Conservation (phyloP, 2,329 filamentous ascomycete species). For the Zelopaecilomyces penicillatus region DNA sequence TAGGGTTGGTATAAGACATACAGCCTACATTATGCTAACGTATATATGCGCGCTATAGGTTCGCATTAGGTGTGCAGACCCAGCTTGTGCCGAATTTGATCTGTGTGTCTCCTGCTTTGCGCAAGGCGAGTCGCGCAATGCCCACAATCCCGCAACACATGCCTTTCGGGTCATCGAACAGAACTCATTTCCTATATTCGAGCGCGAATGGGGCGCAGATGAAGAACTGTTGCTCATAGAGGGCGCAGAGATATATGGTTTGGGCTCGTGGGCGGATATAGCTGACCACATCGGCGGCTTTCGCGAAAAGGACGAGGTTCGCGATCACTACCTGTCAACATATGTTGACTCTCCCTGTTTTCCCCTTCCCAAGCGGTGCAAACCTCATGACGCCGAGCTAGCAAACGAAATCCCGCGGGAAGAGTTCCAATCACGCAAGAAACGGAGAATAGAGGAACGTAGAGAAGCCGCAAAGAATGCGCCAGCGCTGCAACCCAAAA, state of each 20-base stretch:
- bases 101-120: conserved; percentile 94
- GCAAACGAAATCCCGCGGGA: conserved; percentile 78
- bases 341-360: conserved; percentile 80
- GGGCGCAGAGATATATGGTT: conserved; percentile 89
- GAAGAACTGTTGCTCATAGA: conserved; percentile 91
- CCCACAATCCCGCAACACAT: conserved; percentile 81
- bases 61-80: conserved; percentile 82
- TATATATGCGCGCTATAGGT: conserved; percentile 41
- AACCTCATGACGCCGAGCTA: conserved; percentile 69
- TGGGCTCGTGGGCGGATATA: conserved; percentile 96
- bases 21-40: conserved; percentile 9
- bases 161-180: conserved; percentile 93
- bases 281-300: conserved; percentile 97
- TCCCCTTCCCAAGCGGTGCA: conserved; percentile 78
- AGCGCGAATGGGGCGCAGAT: conserved; percentile 91
- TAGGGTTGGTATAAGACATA: conserved; percentile 6
- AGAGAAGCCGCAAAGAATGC: conserved; percentile 81
- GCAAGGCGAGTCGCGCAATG: conserved; percentile 68
- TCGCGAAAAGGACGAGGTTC: conserved; percentile 87
- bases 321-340: conserved; percentile 83
- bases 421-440: conserved; percentile 88
- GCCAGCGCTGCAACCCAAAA: conserved; percentile 76
- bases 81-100: conserved; percentile 85
- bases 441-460: conserved; percentile 83
- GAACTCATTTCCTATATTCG: conserved; percentile 95